phyloP scores from a whole-genome alignment of 2,329 filamentous ascomycete species.

The Coniochaeta hoffmannii region DNA sequence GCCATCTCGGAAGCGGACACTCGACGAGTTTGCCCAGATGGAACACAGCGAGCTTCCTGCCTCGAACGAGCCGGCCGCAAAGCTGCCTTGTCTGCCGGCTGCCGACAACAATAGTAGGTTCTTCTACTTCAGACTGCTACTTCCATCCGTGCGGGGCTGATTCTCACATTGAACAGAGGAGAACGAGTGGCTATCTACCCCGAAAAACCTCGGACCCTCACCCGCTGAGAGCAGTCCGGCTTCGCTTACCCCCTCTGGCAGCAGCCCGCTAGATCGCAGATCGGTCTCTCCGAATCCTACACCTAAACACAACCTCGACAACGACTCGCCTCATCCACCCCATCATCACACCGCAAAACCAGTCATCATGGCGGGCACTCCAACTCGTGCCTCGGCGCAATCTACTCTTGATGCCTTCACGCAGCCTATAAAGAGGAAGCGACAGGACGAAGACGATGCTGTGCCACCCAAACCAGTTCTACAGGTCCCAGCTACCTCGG shows the following conservation, averaged over 20 bases:
- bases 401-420: not conserved
- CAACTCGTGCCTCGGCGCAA: not conserved
- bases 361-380: not conserved
- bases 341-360: not conserved
- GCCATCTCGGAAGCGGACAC: slow-evolving; percentile 35
- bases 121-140: not conserved
- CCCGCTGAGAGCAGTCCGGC: not conserved
- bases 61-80: not conserved
- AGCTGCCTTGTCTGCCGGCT: not conserved
- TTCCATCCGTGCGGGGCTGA: not conserved
- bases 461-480: not conserved
- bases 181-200: not conserved
- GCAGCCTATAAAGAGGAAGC: not conserved
- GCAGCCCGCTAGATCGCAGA: not conserved
- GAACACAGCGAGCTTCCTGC: slow-evolving; percentile 8
- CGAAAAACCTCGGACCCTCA: not conserved
- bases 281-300: not conserved
- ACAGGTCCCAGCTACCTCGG: not conserved
- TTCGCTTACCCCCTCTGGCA: not conserved
- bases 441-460: not conserved
- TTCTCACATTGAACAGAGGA: not conserved
- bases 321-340: not conserved
- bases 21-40: slow-evolving; percentile 33
- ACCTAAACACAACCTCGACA: not conserved
- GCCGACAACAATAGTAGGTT: not conserved